Conservation (phyloP, 768 basidiomycete species). For the Mycena albidolilacea region DNA sequence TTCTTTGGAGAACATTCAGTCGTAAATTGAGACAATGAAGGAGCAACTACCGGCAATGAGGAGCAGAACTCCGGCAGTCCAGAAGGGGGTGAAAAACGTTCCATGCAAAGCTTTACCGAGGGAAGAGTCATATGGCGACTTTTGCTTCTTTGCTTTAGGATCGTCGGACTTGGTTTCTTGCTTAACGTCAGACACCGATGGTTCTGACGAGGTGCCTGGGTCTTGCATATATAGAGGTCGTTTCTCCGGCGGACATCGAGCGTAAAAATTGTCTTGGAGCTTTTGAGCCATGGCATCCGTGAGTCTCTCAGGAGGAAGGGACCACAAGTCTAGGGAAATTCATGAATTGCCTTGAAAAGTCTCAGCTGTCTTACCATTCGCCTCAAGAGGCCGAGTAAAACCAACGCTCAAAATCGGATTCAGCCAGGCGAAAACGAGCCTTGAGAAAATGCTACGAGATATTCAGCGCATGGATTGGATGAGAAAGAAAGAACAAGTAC, state of each 20-base stretch:
- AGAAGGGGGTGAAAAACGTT: slow-evolving; percentile 27
- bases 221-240: slow-evolving; percentile 46
- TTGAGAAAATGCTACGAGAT: slow-evolving; percentile 46
- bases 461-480: slow-evolving; percentile 9
- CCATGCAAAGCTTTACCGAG: slow-evolving; percentile 27
- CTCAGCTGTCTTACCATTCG: slow-evolving; percentile 55
- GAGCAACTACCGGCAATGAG: slow-evolving; percentile 23
- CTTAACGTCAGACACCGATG: slow-evolving; percentile 24
- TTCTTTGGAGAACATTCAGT: slow-evolving; percentile 46
- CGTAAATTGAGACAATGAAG: slow-evolving; percentile 3
- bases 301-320: slow-evolving; percentile 52
- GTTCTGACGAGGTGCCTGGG: slow-evolving; percentile 21
- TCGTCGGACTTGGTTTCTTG: slow-evolving; percentile 15
- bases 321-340: slow-evolving; percentile 60
- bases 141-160: slow-evolving; percentile 17
- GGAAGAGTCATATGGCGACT: slow-evolving; percentile 32
- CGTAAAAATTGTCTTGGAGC: slow-evolving; percentile 60
- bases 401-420: slow-evolving; percentile 63
- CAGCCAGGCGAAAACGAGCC: slow-evolving; percentile 63
- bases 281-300: slow-evolving; percentile 53
- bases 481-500: slow-evolving; percentile 26
- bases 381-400: slow-evolving; percentile 64
- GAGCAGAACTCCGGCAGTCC: slow-evolving; percentile 30
- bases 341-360: slow-evolving; percentile 14
- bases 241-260: slow-evolving; percentile 57